Conservation (phyloP, 2,329 filamentous ascomycete genomes). For the Ceratocystis cubensis region DNA sequence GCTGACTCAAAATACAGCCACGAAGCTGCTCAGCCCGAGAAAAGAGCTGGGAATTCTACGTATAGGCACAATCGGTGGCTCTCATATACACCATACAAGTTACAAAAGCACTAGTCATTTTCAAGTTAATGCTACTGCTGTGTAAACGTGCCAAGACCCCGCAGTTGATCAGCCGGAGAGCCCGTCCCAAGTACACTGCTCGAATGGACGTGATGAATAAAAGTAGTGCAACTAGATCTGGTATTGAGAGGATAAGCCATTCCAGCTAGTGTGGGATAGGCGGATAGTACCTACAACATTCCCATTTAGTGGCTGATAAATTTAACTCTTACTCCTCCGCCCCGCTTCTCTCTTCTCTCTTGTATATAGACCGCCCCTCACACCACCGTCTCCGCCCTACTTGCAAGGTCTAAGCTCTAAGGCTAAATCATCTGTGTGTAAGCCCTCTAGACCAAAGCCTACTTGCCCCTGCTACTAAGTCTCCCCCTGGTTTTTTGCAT, state of each 20-base stretch:
- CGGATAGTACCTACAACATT: neutral
- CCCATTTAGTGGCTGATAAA: neutral
- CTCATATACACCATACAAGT: neutral
- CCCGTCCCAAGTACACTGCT: neutral
- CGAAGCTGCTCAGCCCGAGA: neutral
- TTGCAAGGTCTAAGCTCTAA: neutral
- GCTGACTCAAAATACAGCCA: neutral
- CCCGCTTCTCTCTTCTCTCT: neutral
- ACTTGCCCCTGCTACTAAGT: neutral
- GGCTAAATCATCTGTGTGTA: neutral
- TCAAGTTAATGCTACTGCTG: no score
- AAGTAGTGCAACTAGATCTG: neutral
- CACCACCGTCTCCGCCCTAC: neutral
- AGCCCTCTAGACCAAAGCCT: neutral
- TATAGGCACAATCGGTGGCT: neutral
- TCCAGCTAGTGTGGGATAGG: neutral
- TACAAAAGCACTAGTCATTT: no score
- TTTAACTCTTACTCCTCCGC: neutral
- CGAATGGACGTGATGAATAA: neutral
- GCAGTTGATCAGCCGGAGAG: neutral
- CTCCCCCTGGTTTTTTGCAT: neutral
- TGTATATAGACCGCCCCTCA: neutral
- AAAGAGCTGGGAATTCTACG: neutral
- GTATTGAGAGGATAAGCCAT: neutral
- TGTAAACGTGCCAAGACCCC: no score